Conservation (phyloP, 2,329 filamentous ascomycete genomes). For the Curvularia eragrostidis region DNA sequence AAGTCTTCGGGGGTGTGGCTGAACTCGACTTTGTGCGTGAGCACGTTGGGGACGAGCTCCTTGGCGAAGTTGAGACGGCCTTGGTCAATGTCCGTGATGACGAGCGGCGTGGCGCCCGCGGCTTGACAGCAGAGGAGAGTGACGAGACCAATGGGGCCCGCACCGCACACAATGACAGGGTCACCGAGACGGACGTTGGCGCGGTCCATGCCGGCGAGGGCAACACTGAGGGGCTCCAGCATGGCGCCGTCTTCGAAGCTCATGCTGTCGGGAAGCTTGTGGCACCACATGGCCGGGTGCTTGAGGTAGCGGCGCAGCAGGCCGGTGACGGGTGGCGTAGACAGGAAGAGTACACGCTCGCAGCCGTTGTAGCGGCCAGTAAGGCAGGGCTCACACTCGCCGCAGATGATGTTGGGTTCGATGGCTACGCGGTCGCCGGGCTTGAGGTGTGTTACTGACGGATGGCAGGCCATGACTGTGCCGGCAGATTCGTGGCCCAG, state of each 20-base stretch:
- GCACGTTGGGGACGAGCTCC: slow-evolving; percentile 77
- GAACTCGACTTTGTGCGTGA: slow-evolving; percentile 79
- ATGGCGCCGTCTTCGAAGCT: slow-evolving; percentile 89
- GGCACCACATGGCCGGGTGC: slow-evolving; percentile 92
- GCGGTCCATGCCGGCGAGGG: slow-evolving; percentile 85
- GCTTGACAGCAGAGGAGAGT: slow-evolving; percentile 80
- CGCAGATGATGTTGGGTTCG: slow-evolving; percentile 93
- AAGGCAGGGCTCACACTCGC: slow-evolving; percentile 86
- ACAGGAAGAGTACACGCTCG: slow-evolving; percentile 83
- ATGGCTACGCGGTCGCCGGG: slow-evolving; percentile 90
- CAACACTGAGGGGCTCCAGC: slow-evolving; percentile 88
- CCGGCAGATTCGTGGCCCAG: slow-evolving; percentile 94
- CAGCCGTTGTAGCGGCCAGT: slow-evolving; percentile 96
- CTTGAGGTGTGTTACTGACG: slow-evolving; percentile 78
- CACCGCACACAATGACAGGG: slow-evolving; percentile 86
- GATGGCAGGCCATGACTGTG: slow-evolving; percentile 78
- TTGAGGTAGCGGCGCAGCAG: slow-evolving; percentile 91
- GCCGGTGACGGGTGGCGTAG: slow-evolving; percentile 87
- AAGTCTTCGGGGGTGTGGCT: slow-evolving; percentile 70
- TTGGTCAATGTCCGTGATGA: slow-evolving; percentile 94
- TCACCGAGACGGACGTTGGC: slow-evolving; percentile 83
- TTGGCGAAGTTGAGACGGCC: slow-evolving; percentile 84
- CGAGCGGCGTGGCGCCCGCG: slow-evolving; percentile 86
- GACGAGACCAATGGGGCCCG: slow-evolving; percentile 91
- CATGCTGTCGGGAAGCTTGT: slow-evolving; percentile 88